Percentiles rank a stretch among this genome's conserved stretches.
Evolutionary conservation across 495 filamentous ascomycete genomes (phyloP).

Genomic region (Cairneyella variabilis): DNA sequence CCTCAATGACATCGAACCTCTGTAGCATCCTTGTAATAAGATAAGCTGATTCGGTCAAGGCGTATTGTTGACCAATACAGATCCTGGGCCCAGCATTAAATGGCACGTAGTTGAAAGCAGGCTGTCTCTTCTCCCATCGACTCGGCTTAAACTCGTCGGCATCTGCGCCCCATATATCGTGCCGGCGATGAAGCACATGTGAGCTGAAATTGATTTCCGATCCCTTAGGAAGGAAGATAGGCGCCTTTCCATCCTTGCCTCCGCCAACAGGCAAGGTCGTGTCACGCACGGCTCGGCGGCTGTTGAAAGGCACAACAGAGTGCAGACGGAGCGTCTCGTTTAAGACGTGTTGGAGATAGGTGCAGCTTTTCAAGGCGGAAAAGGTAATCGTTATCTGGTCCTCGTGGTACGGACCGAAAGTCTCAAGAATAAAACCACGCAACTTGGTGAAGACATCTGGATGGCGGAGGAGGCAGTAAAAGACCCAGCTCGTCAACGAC

Average conservation of each 20-base stretch:
- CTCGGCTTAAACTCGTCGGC: constrained; percentile 49
- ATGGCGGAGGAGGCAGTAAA: constrained; percentile 42
- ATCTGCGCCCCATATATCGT: constrained; percentile 47
- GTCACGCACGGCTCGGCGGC: constrained; percentile 59
- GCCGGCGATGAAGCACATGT: constrained; percentile 48
- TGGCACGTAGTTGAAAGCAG: constrained; percentile 56
- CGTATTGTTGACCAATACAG: constrained; percentile 81
- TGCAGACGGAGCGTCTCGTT: constrained; percentile 48
- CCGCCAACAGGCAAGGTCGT: constrained; percentile 74
- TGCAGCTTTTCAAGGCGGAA: constrained; percentile 64
- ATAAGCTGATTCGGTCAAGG: constrained; percentile 73
- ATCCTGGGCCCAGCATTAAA: constrained; percentile 65
- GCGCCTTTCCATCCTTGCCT: constrained; percentile 56
- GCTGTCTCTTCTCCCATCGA: constrained; percentile 49
- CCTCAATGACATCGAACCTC: constrained; percentile 52
- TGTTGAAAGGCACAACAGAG: constrained; percentile 48
- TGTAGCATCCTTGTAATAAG: constrained; percentile 67
- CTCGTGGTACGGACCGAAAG: constrained; percentile 52
- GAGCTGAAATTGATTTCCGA: constrained; percentile 40
- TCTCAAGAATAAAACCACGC: constrained; percentile 62
- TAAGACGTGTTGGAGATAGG: constrained; percentile 37
- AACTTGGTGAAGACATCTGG: constrained; percentile 62
- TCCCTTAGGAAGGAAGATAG: constrained; percentile 33
- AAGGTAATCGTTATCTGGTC: constrained; percentile 62
- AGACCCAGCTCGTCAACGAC: constrained; percentile 49